Base-by-base conservation (phyloP, 2,329 filamentous ascomycete species). In the Ceratocystis lukuohia region DNA sequence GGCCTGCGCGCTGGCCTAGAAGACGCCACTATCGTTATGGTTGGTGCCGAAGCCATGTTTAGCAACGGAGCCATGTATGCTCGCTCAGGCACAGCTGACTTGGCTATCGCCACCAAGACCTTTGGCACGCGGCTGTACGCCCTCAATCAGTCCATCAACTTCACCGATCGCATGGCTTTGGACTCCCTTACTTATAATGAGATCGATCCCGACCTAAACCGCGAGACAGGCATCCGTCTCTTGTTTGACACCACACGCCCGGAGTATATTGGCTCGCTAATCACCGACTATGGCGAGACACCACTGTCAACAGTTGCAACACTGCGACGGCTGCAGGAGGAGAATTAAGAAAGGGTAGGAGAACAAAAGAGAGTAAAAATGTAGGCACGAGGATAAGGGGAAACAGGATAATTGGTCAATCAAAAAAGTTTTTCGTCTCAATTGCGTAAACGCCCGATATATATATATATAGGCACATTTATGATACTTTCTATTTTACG, bases 151-250 rank as follows among this genome's bases (percentile, higher is more conserved):
- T 94, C 88, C 3, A 87, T 97, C 77, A 99, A 97, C 77, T 96
- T 97, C 74, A 94, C 72, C 37, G 83, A 77, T 86, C 87, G 91
- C 67, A 90, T 96, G 10, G 89, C 91, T 5, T 84, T 95, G 15
- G 94, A 97, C 76, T 93, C 91, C 28, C 89, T 97, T 70, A 93
- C 94, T 53, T 87, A 91, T 72, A 99, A 99, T 75, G 94, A 99
- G 78, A 87, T 96, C 69, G 91, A 76, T 82, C 92, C 74, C 72
- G 90, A 76, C 84, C 88, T 75, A 80, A 90, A 77, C 77, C 78
- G 80, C 17, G 76, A 77, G 20, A 77, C 78, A 48, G 77, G 75
- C 2, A 83, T 84, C 73, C 76, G 83, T 20, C 81, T 96, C 68
- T 84, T 97, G 76, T 96, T 96, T 73, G 94, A 99, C 74, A 89